Conservation (phyloP, 192 early-diverging fungal genomes). For the Coemansia sp. region DNA sequence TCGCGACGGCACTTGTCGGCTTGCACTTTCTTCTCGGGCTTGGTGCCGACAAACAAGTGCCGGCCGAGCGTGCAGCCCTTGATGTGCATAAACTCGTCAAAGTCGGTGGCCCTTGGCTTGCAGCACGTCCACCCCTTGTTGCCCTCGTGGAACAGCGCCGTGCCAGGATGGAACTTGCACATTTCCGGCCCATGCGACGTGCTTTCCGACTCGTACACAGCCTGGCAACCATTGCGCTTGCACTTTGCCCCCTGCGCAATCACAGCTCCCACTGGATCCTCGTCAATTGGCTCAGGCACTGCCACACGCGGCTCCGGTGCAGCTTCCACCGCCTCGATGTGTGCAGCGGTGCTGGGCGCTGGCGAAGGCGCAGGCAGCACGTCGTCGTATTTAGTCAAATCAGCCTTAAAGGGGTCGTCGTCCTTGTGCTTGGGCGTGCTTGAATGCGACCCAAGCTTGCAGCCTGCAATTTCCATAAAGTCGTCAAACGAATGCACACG, state of each 20-base stretch:
- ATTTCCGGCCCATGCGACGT: constrained; percentile 30
- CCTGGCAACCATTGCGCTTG: constrained; percentile 80
- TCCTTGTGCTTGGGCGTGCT: constrained; percentile 43
- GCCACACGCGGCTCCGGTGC: constrained; percentile 30
- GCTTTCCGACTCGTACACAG: constrained; percentile 64
- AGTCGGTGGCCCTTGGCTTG: constrained; percentile 91
- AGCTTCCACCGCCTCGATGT: background rate
- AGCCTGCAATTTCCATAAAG: constrained; percentile 89
- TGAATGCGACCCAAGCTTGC: constrained; percentile 78
- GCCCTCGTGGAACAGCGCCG: constrained; percentile 96
- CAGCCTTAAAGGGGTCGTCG: constrained; percentile 53
- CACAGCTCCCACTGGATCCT: constrained; percentile 75
- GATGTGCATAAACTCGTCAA: constrained; percentile 98
- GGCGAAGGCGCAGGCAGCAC: constrained; percentile 25
- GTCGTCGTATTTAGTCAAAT: constrained; percentile 46
- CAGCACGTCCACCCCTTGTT: constrained; percentile 99
- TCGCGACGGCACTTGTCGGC: constrained; percentile 74
- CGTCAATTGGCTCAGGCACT: constrained; percentile 65
- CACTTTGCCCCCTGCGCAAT: constrained; percentile 78
- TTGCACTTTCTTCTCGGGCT: constrained; percentile 20
- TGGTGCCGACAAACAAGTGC: constrained; percentile 85
- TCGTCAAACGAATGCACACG: constrained; percentile 90
- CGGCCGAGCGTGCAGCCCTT: constrained; percentile 87
- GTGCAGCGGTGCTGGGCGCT: constrained; percentile 20
- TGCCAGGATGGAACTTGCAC: constrained; percentile 89